Conservation (phyloP, 2,329 filamentous ascomycete genomes). For the Colletotrichum orbiculare region DNA sequence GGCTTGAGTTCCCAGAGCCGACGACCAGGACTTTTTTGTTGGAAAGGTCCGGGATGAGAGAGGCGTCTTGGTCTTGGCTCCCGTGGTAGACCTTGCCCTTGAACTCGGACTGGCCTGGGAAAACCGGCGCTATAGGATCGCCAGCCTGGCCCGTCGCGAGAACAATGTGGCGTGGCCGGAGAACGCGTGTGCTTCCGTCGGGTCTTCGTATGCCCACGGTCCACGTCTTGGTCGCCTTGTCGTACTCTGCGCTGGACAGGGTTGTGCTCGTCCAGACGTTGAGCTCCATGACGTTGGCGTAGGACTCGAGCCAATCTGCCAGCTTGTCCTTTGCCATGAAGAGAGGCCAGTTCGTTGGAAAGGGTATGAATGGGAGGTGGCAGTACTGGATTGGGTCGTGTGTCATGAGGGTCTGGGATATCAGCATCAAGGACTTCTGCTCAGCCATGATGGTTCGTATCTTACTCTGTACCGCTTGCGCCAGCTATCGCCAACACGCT, state of each 20-base stretch:
- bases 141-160: conserved; percentile 77
- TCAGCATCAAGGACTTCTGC: not conserved
- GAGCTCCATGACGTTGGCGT: conserved; percentile 73
- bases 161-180: conserved; percentile 72
- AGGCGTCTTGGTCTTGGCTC: conserved; percentile 49
- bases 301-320: conserved; percentile 74
- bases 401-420: conserved; percentile 66
- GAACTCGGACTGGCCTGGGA: conserved; percentile 66
- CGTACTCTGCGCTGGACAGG: conserved; percentile 60
- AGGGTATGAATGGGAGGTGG: conserved; percentile 72
- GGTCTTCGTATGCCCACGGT: conserved; percentile 57
- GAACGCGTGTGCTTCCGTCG: conserved; percentile 60
- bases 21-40: conserved; percentile 73
- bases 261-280: conserved; percentile 72
- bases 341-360: conserved; percentile 73
- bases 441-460: too few relatives aligned
- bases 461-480: conserved; percentile 61
- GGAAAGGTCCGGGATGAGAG: conserved; percentile 44
- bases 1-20: conserved; percentile 75
- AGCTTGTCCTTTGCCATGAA: conserved; percentile 80
- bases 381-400: conserved; percentile 74
- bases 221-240: conserved; percentile 63
- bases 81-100: conserved; percentile 68
- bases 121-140: conserved; percentile 69
- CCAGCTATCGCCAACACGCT: conserved; percentile 73